A percentile compares a stretch with the other conserved stretches of the same genome.
Conservation (phyloP, 768 basidiomycete species). For the Termitomyces sp. region DNA sequence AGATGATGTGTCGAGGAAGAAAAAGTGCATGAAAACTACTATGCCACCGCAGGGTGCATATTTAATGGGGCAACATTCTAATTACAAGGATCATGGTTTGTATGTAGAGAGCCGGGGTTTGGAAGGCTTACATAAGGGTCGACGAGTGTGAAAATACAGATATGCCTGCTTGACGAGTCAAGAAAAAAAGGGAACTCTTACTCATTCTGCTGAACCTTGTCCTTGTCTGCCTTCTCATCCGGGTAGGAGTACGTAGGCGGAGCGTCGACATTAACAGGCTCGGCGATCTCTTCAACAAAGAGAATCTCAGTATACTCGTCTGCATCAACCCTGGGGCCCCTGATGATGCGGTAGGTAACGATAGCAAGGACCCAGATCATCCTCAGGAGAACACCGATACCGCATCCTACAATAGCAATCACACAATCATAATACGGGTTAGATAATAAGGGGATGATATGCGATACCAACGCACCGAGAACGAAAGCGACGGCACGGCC, state of each 20-base stretch:
- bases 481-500: slow-evolving; percentile 81
- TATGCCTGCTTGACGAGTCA: background rate
- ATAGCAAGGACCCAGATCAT: slow-evolving; percentile 75
- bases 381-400: slow-evolving; percentile 75
- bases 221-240: slow-evolving; percentile 41
- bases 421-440: background rate
- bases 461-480: slow-evolving; percentile 39
- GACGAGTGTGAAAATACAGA: background rate
- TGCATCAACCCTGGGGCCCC: slow-evolving; percentile 36
- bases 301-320: slow-evolving; percentile 39
- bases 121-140: background rate
- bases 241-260: slow-evolving; percentile 52
- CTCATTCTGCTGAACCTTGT: slow-evolving; percentile 11
- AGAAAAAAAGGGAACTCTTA: background rate
- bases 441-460: background rate
- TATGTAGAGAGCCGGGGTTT: too few relatives aligned
- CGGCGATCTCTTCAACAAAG: slow-evolving; percentile 38
- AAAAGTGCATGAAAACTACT: too few relatives aligned
- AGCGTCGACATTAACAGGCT: slow-evolving; percentile 33
- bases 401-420: slow-evolving; percentile 50
- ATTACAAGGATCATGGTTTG: too few relatives aligned
- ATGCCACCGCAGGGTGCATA: too few relatives aligned
- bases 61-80: too few relatives aligned
- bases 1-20: too few relatives aligned
- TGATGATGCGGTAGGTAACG: slow-evolving; percentile 52